Percentiles rank a stretch among this genome's conserved stretches.
Evolutionary conservation across 805 yeast species (phyloP).

Genomic region (Wickerhamomyces tratensis): DNA sequence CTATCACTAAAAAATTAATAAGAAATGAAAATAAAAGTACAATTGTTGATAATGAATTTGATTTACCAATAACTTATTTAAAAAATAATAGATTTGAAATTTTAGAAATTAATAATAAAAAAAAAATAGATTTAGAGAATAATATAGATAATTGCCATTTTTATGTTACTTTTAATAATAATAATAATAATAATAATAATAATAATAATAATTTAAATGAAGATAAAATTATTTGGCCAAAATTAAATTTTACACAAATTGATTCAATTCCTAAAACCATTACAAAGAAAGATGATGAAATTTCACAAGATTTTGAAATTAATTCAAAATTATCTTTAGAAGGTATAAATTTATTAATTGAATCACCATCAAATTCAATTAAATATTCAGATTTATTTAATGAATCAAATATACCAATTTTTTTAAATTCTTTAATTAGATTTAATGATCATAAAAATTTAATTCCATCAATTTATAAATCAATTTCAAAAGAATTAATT

Average conservation of each 20-base stretch:
- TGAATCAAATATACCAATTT: conserved; percentile 13
- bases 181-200: too few species aligned
- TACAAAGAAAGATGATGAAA: not conserved
- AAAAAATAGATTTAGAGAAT: not conserved
- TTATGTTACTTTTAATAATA: conserved; percentile 13
- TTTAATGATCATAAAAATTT: not conserved
- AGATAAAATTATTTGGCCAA: not conserved
- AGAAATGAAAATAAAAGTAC: too few species aligned
- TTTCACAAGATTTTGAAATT: conserved; percentile 11
- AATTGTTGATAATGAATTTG: too few species aligned
- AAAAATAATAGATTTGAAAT: conserved; percentile 15
- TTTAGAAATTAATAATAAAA: conserved; percentile 11
- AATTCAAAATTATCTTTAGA: conserved; percentile 15
- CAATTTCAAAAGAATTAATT: conserved; percentile 8
- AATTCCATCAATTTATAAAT: conserved; percentile 6
- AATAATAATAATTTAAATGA: not conserved
- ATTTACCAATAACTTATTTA: conserved; percentile 3
- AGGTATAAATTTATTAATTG: conserved; percentile 13
- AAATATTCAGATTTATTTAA: conserved; percentile 15
- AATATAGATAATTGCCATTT: conserved; percentile 20
- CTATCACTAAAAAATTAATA: too few species aligned
- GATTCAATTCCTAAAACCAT: not conserved
- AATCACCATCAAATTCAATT: conserved; percentile 20
- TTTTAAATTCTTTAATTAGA: conserved; percentile 6
- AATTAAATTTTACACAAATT: not conserved